Evolutionary conservation across 2,329 filamentous ascomycete genomes (phyloP).

Genomic region (Helminthosporium solani): DNA sequence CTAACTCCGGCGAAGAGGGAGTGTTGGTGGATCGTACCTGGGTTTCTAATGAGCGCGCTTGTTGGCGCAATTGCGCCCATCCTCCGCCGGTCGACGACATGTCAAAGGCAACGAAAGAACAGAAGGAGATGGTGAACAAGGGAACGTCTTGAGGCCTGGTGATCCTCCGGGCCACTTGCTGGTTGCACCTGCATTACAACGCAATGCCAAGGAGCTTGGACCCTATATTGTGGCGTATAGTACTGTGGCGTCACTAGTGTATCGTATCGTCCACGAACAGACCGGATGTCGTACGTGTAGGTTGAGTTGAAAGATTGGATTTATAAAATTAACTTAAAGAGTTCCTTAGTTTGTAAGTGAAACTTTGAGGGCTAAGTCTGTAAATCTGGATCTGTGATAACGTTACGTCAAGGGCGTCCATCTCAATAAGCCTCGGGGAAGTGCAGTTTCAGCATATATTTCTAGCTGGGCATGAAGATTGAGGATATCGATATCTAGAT

Average conservation of each 20-base stretch:
- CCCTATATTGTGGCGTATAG: neutral
- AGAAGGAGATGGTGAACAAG: neutral
- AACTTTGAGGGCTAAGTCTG: too few species aligned
- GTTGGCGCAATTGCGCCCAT: slow-evolving; percentile 93
- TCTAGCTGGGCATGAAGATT: too few species aligned
- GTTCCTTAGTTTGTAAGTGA: too few species aligned
- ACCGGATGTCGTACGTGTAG: too few species aligned
- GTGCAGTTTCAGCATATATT: too few species aligned
- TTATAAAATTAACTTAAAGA: too few species aligned
- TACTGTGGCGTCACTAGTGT: neutral
- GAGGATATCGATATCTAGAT: too few species aligned
- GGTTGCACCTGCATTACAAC: slow-evolving; percentile 18
- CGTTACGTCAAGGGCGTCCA: too few species aligned
- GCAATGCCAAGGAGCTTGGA: slow-evolving; percentile 27
- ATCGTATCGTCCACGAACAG: too few species aligned
- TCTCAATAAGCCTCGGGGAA: too few species aligned
- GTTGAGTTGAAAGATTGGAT: too few species aligned
- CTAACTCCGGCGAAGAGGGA: slow-evolving; percentile 14
- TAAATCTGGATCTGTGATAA: too few species aligned
- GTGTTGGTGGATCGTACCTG: slow-evolving; percentile 62
- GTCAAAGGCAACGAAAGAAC: neutral
- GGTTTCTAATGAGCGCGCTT: slow-evolving; percentile 82
- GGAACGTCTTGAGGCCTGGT: slow-evolving; percentile 5
- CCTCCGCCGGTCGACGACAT: slow-evolving; percentile 51
- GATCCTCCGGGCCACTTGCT: slow-evolving; percentile 6